Evolutionary conservation across 2,329 filamentous ascomycete genomes (phyloP).

Genomic region (Blumeria hordei): DNA sequence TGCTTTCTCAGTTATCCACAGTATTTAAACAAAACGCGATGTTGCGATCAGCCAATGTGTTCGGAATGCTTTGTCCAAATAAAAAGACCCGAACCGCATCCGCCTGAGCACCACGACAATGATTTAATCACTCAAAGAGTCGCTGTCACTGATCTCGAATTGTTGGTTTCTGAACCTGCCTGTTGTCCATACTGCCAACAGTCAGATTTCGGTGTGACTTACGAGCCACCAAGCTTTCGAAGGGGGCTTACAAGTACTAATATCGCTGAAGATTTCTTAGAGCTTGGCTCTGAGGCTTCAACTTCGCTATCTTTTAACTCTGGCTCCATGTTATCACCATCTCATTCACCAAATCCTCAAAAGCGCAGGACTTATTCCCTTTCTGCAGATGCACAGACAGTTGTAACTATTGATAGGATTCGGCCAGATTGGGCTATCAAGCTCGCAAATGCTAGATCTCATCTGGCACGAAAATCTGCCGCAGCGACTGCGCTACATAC

Average conservation of each 20-base stretch:
- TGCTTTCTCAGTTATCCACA: slow-evolving; percentile 93
- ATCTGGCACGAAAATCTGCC: slow-evolving; percentile 66
- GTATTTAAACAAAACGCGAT: slow-evolving; percentile 80
- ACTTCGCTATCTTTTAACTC: slow-evolving; percentile 30
- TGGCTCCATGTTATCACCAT: neutral
- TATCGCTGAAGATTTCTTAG: slow-evolving; percentile 30
- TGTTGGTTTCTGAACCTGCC: slow-evolving; percentile 74
- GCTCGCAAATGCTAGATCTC: slow-evolving; percentile 58
- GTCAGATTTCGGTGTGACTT: slow-evolving; percentile 89
- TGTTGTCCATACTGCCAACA: slow-evolving; percentile 89
- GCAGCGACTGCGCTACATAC: slow-evolving; percentile 87
- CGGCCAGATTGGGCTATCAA: slow-evolving; percentile 91
- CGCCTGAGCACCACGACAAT: slow-evolving; percentile 36
- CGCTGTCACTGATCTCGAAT: slow-evolving; percentile 22
- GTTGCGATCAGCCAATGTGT: slow-evolving; percentile 89
- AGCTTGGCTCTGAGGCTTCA: slow-evolving; percentile 72
- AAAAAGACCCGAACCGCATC: slow-evolving; percentile 76
- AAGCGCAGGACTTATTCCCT: slow-evolving; percentile 42
- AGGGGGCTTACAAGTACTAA: slow-evolving; percentile 52
- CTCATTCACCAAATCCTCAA: slow-evolving; percentile 7
- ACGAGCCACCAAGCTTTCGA: slow-evolving; percentile 70
- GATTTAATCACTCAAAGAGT: slow-evolving; percentile 14
- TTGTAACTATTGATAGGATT: slow-evolving; percentile 79
- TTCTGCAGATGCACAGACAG: slow-evolving; percentile 60
- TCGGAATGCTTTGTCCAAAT: slow-evolving; percentile 99